Conservation (phyloP, 176 grass and related monocot genomes). For the Lolium multiflorum region DNA sequence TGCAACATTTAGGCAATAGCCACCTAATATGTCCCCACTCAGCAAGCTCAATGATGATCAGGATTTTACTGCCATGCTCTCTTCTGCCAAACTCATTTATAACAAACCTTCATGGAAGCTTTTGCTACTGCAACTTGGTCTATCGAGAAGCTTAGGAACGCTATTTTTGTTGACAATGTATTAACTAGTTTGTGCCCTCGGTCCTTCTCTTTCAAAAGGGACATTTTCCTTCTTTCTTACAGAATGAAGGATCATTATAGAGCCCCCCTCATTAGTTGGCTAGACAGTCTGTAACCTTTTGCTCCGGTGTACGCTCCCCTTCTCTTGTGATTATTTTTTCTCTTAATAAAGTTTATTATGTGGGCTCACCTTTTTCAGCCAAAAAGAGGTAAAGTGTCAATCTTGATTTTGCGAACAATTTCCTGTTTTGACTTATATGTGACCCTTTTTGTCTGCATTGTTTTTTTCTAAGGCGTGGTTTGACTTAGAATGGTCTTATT, state of each 20-base stretch:
- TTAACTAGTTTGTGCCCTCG: neutral
- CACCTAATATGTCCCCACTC: neutral
- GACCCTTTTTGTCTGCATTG: neutral
- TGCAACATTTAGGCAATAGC: neutral
- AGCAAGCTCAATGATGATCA: neutral
- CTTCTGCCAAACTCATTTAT: neutral
- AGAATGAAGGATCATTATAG: no score
- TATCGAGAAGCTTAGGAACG: neutral
- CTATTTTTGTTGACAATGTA: neutral
- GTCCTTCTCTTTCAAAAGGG: neutral
- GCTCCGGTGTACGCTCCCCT: no score
- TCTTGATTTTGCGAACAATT: constrained; percentile 16
- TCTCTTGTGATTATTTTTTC: no score
- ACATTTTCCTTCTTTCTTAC: no score
- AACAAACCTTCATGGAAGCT: neutral
- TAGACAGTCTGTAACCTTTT: no score
- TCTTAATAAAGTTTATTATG: no score
- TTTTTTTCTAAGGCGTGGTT: constrained; percentile 16
- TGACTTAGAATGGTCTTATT: neutral
- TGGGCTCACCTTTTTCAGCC: no score
- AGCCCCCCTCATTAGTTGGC: no score
- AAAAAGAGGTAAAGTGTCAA: neutral
- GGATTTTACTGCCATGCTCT: neutral
- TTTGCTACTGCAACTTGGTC: neutral
- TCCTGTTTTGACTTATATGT: constrained; percentile 13